A percentile compares a stretch with the other conserved stretches of the same genome.
Conservation (phyloP, 306 rosid genomes). For the Citrullus mucosospermus region DNA sequence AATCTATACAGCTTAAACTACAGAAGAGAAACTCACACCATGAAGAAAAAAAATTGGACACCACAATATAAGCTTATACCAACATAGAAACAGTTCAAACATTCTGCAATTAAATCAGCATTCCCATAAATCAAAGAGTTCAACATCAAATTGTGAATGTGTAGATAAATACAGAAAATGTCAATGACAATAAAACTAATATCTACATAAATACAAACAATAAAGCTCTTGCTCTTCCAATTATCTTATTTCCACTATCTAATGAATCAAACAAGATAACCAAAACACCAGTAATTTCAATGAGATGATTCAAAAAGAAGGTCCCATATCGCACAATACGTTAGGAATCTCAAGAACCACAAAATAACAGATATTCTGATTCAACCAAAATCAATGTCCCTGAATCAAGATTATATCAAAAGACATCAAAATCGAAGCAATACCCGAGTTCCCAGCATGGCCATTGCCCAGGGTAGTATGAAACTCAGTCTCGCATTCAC, state of each 20-base stretch:
- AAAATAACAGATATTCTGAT: background rate
- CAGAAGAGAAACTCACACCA: background rate
- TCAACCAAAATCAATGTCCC: slow-evolving; percentile 7
- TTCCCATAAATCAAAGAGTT: background rate
- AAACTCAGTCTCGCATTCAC: background rate
- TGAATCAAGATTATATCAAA: background rate
- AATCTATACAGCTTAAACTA: background rate
- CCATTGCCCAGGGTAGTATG: slow-evolving; percentile 23
- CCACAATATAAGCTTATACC: background rate
- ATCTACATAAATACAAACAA: background rate
- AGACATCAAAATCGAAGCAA: background rate
- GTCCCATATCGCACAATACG: background rate
- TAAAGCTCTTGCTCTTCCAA: background rate
- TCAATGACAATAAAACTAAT: background rate
- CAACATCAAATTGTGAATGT: background rate
- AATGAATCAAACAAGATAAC: background rate
- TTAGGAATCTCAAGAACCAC: background rate
- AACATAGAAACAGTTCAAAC: background rate
- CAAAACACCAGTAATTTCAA: background rate
- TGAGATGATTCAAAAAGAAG: background rate
- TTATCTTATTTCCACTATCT: background rate
- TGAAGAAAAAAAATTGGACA: background rate
- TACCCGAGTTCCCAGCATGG: slow-evolving; percentile 25
- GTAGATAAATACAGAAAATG: background rate
- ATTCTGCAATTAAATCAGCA: background rate